Evolutionary conservation across 1,284 basidiomycete species (phyloP).

Genomic region (Amylostereum areolatum): DNA sequence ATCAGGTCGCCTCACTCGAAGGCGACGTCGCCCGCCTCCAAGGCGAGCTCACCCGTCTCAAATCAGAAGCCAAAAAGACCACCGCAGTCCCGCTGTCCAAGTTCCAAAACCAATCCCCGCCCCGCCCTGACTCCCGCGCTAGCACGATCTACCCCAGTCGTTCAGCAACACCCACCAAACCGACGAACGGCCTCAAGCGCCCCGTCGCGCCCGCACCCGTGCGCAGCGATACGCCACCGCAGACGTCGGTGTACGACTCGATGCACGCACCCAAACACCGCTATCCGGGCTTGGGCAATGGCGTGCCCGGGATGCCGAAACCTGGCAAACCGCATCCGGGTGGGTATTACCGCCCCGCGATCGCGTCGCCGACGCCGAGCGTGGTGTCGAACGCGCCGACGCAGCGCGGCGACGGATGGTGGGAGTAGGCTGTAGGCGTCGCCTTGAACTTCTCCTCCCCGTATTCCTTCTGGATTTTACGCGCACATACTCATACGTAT

Average conservation of each 20-base stretch:
- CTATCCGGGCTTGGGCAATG: conserved; percentile 27
- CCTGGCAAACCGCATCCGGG: conserved; percentile 19
- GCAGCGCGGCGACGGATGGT: conserved; percentile 72
- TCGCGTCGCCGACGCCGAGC: conserved; percentile 69
- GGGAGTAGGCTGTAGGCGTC: conserved; percentile 32
- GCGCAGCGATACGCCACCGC: conserved; percentile 41
- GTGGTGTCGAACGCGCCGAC: conserved; percentile 66
- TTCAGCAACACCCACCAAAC: conserved; percentile 31
- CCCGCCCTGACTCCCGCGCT: conserved; percentile 64
- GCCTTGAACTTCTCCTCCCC: neutral
- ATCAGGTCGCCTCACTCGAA: conserved; percentile 60
- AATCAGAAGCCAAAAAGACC: conserved; percentile 51
- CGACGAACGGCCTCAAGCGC: conserved; percentile 19
- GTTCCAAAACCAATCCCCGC: conserved; percentile 26
- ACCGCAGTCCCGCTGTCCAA: conserved; percentile 21
- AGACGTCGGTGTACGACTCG: conserved; percentile 63
- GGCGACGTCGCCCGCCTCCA: conserved; percentile 52
- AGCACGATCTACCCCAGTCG: conserved; percentile 52
- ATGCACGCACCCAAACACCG: conserved; percentile 58
- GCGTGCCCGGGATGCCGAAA: conserved; percentile 28
- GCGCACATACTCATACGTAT: too few relatives aligned
- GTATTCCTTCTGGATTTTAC: too few relatives aligned
- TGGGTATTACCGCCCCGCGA: conserved; percentile 22
- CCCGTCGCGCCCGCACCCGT: conserved; percentile 18
- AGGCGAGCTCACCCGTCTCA: conserved; percentile 50